Conservation (phyloP, 208 protist genomes). For the Leishmania tropica region DNA sequence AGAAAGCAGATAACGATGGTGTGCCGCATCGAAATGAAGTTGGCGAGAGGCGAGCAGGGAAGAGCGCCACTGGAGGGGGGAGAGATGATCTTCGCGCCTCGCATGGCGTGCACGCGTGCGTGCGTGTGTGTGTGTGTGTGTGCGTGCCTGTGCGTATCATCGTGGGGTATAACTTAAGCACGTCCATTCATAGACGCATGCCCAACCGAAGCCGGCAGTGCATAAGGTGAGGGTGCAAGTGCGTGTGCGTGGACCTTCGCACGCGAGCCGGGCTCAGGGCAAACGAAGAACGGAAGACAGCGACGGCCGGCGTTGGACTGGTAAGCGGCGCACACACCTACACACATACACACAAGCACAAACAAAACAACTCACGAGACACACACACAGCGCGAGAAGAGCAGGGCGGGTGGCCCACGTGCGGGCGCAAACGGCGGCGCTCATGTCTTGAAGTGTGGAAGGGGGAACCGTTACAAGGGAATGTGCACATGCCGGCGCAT, state of each 20-base stretch:
- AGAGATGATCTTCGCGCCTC: neutral
- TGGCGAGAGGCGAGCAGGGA: neutral
- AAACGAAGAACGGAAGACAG: neutral
- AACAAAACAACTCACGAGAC: neutral
- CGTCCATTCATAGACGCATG: neutral
- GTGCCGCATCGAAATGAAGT: neutral
- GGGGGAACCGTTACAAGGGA: neutral
- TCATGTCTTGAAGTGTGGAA: neutral
- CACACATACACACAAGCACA: neutral
- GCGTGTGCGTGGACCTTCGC: neutral
- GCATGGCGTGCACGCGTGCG: neutral
- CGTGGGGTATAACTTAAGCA: neutral
- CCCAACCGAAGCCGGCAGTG: neutral
- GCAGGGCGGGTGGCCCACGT: neutral
- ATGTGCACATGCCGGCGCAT: neutral
- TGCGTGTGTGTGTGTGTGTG: neutral
- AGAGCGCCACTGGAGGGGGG: neutral
- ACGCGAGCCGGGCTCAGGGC: neutral
- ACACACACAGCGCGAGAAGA: neutral
- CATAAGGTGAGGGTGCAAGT: neutral
- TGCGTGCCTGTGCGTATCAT: neutral
- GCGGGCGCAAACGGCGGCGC: neutral
- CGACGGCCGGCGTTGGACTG: neutral
- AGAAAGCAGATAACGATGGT: neutral
- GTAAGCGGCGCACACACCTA: neutral